Conservation (phyloP, 495 filamentous ascomycete genomes). For the Penicillium turbatum region DNA sequence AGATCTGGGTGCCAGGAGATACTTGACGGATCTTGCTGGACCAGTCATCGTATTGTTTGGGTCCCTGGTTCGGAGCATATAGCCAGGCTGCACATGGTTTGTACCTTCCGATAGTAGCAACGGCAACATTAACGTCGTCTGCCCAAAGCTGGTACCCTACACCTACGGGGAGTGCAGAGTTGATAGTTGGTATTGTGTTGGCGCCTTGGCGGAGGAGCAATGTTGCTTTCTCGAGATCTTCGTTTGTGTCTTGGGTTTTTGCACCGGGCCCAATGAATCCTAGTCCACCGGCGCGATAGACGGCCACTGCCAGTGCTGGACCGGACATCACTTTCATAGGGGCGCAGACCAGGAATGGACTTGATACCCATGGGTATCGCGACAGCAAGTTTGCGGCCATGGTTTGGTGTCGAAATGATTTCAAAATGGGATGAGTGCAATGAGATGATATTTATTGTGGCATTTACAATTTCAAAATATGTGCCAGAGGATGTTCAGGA, state of each 20-base stretch:
- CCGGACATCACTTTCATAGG: constrained; percentile 71
- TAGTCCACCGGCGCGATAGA: constrained; percentile 64
- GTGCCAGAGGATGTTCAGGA: too few relatives aligned
- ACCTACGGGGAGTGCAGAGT: constrained; percentile 50
- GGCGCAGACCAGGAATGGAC: constrained; percentile 61
- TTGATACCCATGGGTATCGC: constrained; percentile 59
- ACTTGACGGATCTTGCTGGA: constrained; percentile 43
- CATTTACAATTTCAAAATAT: too few relatives aligned
- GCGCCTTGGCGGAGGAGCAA: constrained; percentile 17
- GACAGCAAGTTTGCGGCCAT: constrained; percentile 23
- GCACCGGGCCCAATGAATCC: constrained; percentile 46
- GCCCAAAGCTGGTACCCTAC: constrained; percentile 61
- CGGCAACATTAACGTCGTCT: constrained; percentile 41
- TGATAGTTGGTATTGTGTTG: constrained; percentile 13
- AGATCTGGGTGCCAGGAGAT: constrained; percentile 51
- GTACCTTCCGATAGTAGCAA: constrained; percentile 39
- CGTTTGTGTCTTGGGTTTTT: constrained; percentile 31
- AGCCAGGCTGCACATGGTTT: constrained; percentile 68
- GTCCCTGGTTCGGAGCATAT: constrained; percentile 52
- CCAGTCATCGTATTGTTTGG: constrained; percentile 53
- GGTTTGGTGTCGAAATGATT: neutral
- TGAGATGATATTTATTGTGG: too few relatives aligned
- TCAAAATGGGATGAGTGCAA: neutral
- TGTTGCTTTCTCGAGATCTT: constrained; percentile 34
- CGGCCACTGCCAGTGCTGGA: constrained; percentile 51